Conservation (phyloP, 768 basidiomycete species). For the Basidioascus undulatus region DNA sequence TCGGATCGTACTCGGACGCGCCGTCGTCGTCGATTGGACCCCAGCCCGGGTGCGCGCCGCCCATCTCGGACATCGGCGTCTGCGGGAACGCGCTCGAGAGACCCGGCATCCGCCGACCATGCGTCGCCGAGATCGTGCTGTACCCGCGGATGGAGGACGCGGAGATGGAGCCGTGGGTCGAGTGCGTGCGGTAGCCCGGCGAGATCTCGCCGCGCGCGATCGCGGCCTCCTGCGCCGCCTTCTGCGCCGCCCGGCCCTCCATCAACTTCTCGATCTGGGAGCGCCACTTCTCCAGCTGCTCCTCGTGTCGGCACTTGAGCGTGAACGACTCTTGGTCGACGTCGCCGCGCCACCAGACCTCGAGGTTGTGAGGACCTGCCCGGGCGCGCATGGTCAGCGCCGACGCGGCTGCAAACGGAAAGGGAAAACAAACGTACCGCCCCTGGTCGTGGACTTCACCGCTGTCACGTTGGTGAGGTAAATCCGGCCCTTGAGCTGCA, state of each 20-base stretch:
- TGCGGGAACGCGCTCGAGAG: no score
- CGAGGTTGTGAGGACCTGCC: slow-evolving; percentile 43
- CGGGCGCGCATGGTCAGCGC: slow-evolving; percentile 3
- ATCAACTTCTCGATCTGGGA: slow-evolving; percentile 68
- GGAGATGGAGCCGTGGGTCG: not conserved
- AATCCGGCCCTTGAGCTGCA: slow-evolving; percentile 84
- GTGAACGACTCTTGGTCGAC: slow-evolving; percentile 84
- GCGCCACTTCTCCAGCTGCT: slow-evolving; percentile 84
- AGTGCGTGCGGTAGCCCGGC: not conserved
- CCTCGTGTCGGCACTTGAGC: slow-evolving; percentile 73
- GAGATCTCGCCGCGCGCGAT: not conserved
- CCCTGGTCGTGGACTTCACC: slow-evolving; percentile 36
- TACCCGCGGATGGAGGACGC: no score
- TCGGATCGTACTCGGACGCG: slow-evolving; percentile 13
- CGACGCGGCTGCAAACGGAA: not conserved
- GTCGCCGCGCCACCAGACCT: slow-evolving; percentile 86
- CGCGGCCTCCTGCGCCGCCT: slow-evolving; percentile 3
- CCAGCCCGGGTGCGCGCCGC: not conserved
- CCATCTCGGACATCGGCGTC: slow-evolving; percentile 22
- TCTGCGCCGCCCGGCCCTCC: slow-evolving; percentile 24
- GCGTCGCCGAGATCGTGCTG: no score
- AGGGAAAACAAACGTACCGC: slow-evolving; percentile 27
- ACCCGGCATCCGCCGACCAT: no score
- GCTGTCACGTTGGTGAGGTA: slow-evolving; percentile 88
- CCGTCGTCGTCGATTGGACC: slow-evolving; percentile 56